Evolutionary conservation across 108 stramenopile genomes (phyloP), one percentile per base, ranked within the genome.

Genomic region (Discostella pseudostelligera): DNA sequence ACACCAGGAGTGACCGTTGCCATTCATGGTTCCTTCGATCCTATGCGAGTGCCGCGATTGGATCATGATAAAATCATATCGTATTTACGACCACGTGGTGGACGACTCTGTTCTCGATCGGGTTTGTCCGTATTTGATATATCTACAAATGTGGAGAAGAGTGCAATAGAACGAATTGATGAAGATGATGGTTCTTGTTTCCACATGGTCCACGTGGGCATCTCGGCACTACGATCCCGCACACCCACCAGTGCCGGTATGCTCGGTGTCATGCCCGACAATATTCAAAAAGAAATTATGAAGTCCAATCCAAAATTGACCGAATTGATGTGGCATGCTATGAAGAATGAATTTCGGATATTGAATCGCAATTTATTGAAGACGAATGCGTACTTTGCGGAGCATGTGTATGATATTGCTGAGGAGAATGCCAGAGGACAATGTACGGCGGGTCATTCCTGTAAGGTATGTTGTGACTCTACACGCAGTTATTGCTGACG

Each of bases 161-260:
- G 14, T 39, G 59, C 20, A 8, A 14, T 10, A 53, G 19, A 51
- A 59, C 22, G 70, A 72, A 55, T 35, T 54, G 70, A 72, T 37
- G 43, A 47, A 26, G 76, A 77, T 59, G 71, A 72, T 46, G 71
- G 71, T 13, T 40, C 32, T 25, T 72, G 70, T 39, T 73, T 72
- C 53, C 76, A 73, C 35, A 72, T 77, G 71, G 60, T 73, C 0
- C 59, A 66, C 46, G 46, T 51, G 8, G 65, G 47, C 22, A 58
- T 68, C 12, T 58, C 81, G 8, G 83, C 87, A 8, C 16, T 92
- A 10, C 86, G 88, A 49, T 82, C 87, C 16, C 85, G 91, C 44
- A 87, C 91, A 19, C 72, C 83, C 20, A 92, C 91, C 19, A 86
- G 85, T 59, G 87, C 91, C 10, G 91, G 91, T 7, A 92, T 92